Evolutionary conservation across 495 filamentous ascomycete genomes (phyloP).

Genomic region (Podospora australis): DNA sequence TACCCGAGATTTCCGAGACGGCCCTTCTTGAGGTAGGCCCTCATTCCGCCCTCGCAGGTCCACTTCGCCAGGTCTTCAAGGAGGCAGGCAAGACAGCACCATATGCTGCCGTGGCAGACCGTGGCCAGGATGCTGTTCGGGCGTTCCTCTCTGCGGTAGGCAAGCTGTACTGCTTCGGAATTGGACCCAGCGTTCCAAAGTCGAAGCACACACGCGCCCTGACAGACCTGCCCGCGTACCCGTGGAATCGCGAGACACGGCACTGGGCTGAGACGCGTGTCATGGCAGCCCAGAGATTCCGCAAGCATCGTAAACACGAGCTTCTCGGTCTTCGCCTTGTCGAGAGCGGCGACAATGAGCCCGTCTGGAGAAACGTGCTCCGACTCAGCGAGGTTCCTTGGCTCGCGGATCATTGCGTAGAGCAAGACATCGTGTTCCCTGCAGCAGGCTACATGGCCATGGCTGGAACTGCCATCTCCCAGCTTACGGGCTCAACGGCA

Average conservation of each 20-base stretch:
- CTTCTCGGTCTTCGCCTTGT: not conserved
- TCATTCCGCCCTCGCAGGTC: not conserved
- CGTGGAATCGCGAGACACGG: not conserved
- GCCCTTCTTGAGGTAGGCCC: not conserved
- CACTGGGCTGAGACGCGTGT: not conserved
- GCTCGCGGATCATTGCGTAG: constrained; percentile 34
- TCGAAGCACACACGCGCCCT: not conserved
- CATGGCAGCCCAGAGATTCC: not conserved
- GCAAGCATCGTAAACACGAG: not conserved
- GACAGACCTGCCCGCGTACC: not conserved
- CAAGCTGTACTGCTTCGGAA: not conserved
- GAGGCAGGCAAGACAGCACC: not conserved
- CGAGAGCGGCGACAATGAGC: not conserved
- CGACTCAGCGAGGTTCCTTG: constrained; percentile 17
- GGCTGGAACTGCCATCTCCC: constrained; percentile 11
- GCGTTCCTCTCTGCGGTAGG: not conserved
- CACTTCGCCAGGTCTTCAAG: not conserved
- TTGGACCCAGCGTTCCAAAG: not conserved
- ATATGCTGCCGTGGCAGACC: not conserved
- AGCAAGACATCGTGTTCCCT: constrained; percentile 40
- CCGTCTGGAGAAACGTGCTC: not conserved
- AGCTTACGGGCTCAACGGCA: not conserved
- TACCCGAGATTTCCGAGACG: not conserved
- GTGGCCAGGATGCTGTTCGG: not conserved
- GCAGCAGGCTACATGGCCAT: constrained; percentile 41